Percentiles rank a stretch among this genome's conserved stretches.
Evolutionary conservation across 768 basidiomycete genomes (phyloP).

Genomic region (Xerocomus potaroensis): DNA sequence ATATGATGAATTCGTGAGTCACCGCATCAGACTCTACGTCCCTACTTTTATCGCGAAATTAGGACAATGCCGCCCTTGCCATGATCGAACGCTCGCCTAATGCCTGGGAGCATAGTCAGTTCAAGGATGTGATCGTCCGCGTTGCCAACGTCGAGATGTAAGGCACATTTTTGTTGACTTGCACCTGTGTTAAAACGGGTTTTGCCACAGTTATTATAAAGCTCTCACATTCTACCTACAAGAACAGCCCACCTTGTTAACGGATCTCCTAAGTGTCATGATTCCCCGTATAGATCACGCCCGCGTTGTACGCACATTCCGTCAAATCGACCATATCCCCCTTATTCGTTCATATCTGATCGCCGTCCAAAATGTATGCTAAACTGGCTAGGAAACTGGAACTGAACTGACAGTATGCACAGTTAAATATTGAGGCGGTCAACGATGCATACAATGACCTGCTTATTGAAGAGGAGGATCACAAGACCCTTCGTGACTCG

Average conservation of each 20-base stretch:
- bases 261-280: constrained; percentile 87
- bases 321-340: constrained; percentile 91
- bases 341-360: constrained; percentile 96
- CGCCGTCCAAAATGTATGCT: constrained; percentile 84
- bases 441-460: constrained; percentile 98
- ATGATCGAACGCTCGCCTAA: constrained; percentile 99
- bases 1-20: constrained; percentile 85
- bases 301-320: constrained; percentile 94
- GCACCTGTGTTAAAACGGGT: constrained; percentile 3
- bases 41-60: constrained; percentile 4
- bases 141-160: constrained; percentile 98
- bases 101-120: constrained; percentile 99
- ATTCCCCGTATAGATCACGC: constrained; percentile 93
- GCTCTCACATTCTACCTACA: constrained; percentile 90
- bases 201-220: constrained; percentile 76
- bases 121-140: constrained; percentile 96
- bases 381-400: background rate
- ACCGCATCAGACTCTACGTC: background rate
- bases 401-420: constrained; percentile 8
- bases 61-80: constrained; percentile 96
- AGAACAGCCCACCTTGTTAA: constrained; percentile 90
- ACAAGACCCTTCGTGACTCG: constrained; percentile 94
- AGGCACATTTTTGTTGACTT: constrained; percentile 17
- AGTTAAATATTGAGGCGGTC: constrained; percentile 95
- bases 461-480: constrained; percentile 99